A percentile compares a stretch with the other conserved stretches of the same genome.
phyloP scores from a whole-genome alignment of 805 yeast genomes.

The Clavispora phyllophila region DNA sequence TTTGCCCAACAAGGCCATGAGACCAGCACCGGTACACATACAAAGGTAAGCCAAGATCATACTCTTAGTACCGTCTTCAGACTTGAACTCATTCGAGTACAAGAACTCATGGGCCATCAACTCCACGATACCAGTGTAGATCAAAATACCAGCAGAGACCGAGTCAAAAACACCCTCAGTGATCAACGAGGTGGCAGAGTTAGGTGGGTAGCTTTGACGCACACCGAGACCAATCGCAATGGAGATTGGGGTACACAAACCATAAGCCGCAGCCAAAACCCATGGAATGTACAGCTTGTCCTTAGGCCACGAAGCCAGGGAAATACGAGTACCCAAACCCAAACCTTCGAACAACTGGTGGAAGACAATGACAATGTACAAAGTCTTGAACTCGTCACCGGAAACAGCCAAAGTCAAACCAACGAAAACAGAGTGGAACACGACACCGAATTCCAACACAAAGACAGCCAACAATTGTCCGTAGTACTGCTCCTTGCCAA shows the following conservation, averaged over 20 bases:
- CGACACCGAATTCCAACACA: constrained; percentile 70
- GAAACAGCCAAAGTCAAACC: constrained; percentile 76
- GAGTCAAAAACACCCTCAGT: constrained; percentile 32
- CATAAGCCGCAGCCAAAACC: constrained; percentile 26
- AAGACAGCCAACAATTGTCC: constrained; percentile 55
- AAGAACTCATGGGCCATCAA: constrained; percentile 37
- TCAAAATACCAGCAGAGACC: constrained; percentile 30
- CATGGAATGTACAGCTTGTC: constrained; percentile 45
- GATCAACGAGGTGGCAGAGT: constrained; percentile 28
- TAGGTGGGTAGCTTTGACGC: constrained; percentile 27
- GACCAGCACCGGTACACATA: constrained; percentile 24
- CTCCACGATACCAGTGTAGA: constrained; percentile 33
- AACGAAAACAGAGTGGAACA: constrained; percentile 79
- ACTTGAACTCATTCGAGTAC: constrained; percentile 25
- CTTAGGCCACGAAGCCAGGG: constrained; percentile 52
- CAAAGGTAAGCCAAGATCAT: constrained; percentile 21
- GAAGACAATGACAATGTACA: constrained; percentile 65
- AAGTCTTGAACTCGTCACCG: constrained; percentile 67
- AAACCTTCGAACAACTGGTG: constrained; percentile 85
- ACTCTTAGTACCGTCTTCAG: constrained; percentile 14
- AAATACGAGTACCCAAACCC: constrained; percentile 76
- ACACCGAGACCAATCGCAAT: constrained; percentile 35
- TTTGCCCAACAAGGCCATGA: constrained; percentile 31
- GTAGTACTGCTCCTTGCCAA: constrained; percentile 43
- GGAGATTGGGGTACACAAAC: constrained; percentile 30